Conservation (phyloP, 495 filamentous ascomycete genomes). For the Xylaria acuta region DNA sequence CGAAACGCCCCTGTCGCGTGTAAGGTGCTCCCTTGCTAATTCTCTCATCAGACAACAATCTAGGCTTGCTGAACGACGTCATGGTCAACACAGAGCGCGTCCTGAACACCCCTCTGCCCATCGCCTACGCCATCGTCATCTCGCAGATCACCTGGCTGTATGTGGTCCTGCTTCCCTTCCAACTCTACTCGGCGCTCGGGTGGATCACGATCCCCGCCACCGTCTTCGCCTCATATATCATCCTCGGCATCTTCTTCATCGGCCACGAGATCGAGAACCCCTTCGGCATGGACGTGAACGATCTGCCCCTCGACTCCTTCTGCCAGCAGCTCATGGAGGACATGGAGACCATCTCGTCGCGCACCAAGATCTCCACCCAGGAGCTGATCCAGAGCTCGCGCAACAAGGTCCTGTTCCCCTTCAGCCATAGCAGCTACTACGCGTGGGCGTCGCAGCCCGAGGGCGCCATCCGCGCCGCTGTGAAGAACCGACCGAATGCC, state of each 20-base stretch:
- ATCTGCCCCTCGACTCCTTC: conserved; percentile 79
- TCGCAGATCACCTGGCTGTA: conserved; percentile 90
- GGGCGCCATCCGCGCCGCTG: conserved; percentile 47
- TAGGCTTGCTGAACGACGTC: conserved; percentile 72
- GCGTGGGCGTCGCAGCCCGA: conserved; percentile 68
- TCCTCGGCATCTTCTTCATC: conserved; percentile 85
- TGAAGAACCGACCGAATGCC: conserved; percentile 47
- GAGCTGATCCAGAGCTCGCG: conserved; percentile 62
- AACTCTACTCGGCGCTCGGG: conserved; percentile 65
- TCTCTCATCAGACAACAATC: conserved; percentile 48
- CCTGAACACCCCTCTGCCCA: conserved; percentile 81
- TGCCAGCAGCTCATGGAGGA: conserved; percentile 75
- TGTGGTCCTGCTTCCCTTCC: conserved; percentile 83
- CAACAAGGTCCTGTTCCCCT: conserved; percentile 73
- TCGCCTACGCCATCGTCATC: conserved; percentile 86
- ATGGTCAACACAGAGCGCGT: conserved; percentile 79
- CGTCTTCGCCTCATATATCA: conserved; percentile 81
- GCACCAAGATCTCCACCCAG: conserved; percentile 58
- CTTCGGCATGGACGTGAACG: conserved; percentile 87
- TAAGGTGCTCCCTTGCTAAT: neutral
- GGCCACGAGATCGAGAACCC: conserved; percentile 90
- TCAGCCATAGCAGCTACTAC: conserved; percentile 63
- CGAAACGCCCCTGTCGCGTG: neutral
- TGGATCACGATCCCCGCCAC: conserved; percentile 90
- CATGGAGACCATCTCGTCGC: conserved; percentile 73